Conservation (phyloP, 78 protist species). For the Dictyostelium intermedium region DNA sequence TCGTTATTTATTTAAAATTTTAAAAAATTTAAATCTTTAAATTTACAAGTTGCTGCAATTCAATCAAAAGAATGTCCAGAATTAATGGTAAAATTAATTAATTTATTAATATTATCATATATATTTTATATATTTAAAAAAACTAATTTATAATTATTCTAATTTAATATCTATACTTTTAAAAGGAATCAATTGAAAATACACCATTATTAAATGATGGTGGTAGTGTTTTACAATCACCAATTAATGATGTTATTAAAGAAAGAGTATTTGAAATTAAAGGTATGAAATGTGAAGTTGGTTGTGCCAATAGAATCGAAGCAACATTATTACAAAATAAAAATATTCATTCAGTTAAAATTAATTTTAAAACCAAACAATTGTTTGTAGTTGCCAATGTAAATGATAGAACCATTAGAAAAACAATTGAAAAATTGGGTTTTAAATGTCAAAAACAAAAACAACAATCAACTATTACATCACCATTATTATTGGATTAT, state of each 20-base stretch:
- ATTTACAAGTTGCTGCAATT: slow-evolving; percentile 10
- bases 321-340: background rate
- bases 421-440: slow-evolving; percentile 9
- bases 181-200: background rate
- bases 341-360: background rate
- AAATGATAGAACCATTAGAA: slow-evolving; percentile 13
- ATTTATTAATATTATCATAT: background rate
- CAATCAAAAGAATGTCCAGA: slow-evolving; percentile 72
- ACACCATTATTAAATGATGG: background rate
- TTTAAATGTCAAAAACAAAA: slow-evolving; percentile 15
- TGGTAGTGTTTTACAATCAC: background rate
- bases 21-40: slow-evolving; percentile 5
- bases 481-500: background rate
- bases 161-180: background rate
- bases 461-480: background rate
- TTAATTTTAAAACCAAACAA: slow-evolving; percentile 6
- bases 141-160: no score
- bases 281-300: slow-evolving; percentile 51
- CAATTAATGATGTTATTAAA: background rate
- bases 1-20: slow-evolving; percentile 18
- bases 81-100: background rate
- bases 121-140: background rate
- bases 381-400: background rate
- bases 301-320: slow-evolving; percentile 68
- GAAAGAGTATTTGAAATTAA: slow-evolving; percentile 25